Base-by-base conservation (phyloP, 768 basidiomycete species). In the Boletus barrowsii region DNA sequence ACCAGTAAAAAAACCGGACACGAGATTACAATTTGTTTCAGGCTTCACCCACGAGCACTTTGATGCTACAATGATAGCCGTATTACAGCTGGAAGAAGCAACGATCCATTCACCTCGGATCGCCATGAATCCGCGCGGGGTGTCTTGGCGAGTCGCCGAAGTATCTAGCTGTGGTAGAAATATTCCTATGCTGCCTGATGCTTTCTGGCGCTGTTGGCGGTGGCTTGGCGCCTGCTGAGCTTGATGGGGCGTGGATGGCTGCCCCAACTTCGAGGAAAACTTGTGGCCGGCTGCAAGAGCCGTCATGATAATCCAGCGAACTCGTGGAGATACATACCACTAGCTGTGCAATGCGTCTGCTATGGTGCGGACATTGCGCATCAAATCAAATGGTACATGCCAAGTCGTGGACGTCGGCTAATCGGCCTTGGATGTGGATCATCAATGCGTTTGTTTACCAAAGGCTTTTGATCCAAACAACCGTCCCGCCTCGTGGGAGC, bases 391-490 rank as follows among this genome's bases (percentile, higher is more conserved):
- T 54, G 29, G 51, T 40, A 43, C 53, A 49, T 32, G 47, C 29
- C 29, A 29, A 42, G 45, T 58, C 42, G 43, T 49, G 37, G 53
- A 58, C 46, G 51, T 56, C 58, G 63, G 62, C 41, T 65, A 52
- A 39, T 66, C 64, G 64, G 63, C 1, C 17, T 44, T 43, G 33
- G 22, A 53, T 41, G 62, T 62, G 64, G 62, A 52, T 66, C 47
- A 49, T 41, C 45, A 50, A 43, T 40, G 59, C 30, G 44, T 42
- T 68, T 70, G 68, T 68, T 68, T 68, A 40, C 53, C 61, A 59
- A 64, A 56, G 36, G 51, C 68, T 40, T 63, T n/a, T 26, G 57
- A 51, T 61, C 64, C 67, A 68, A 68, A 70, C 67, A 68, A 65
- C 41, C 55, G 8, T 17, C 37, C 17, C 8, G 37, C 37, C 37